Evolutionary conservation across 306 rosid genomes (phyloP).

Genomic region (Coriaria nepalensis): DNA sequence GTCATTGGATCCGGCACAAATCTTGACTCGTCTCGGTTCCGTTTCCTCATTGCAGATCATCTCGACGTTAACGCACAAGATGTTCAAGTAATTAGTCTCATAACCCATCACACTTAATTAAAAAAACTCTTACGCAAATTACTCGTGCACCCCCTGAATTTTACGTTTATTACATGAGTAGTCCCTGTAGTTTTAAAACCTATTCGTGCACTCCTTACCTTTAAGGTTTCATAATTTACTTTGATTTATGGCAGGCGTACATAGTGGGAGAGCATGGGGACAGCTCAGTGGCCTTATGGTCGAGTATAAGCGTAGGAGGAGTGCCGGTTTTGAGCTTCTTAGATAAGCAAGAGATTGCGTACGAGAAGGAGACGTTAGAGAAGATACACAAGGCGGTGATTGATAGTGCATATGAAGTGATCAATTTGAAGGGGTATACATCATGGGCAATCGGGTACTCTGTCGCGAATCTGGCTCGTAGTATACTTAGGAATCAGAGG

Average conservation of each 20-base stretch:
- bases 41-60: slow-evolving; percentile 85
- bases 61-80: slow-evolving; percentile 91
- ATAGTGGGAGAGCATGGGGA: slow-evolving; percentile 94
- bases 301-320: slow-evolving; percentile 86
- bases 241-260: slow-evolving; percentile 38
- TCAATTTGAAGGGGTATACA: slow-evolving; percentile 73
- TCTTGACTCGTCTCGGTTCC: slow-evolving; percentile 79
- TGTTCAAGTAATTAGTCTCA: slow-evolving; percentile 40
- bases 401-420: slow-evolving; percentile 69
- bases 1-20: slow-evolving; percentile 94
- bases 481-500: slow-evolving; percentile 60
- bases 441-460: slow-evolving; percentile 97
- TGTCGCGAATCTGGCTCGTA: slow-evolving; percentile 46
- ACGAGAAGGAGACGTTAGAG: slow-evolving; percentile 68
- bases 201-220: no score
- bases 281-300: slow-evolving; percentile 95
- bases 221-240: not conserved
- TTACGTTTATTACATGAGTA: no score
- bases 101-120: no score
- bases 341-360: slow-evolving; percentile 45
- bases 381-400: slow-evolving; percentile 57
- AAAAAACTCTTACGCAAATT: no score
- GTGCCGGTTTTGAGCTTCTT: slow-evolving; percentile 74
- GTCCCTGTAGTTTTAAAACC: no score
- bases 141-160: no score